Percentiles rank a stretch among this genome's conserved stretches.
Evolutionary conservation across 2,329 filamentous ascomycete genomes (phyloP).

Genomic region (Sporothrix pallida): DNA sequence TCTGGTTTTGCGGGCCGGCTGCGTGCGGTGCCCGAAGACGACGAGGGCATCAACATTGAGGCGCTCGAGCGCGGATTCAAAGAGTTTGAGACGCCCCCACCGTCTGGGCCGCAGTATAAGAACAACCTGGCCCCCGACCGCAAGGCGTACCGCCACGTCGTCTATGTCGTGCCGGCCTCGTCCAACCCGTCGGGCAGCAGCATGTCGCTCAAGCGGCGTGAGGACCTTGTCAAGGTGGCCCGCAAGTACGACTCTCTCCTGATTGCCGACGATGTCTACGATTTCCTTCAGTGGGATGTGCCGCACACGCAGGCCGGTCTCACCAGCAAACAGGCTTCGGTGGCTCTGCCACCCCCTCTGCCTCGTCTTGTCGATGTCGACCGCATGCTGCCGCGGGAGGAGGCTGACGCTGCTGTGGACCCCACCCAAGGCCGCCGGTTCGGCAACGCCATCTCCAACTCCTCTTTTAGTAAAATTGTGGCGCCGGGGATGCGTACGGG

Average conservation of each 20-base stretch:
- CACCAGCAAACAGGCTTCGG: conserved; percentile 35
- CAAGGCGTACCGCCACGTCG: conserved; percentile 84
- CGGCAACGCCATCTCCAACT: conserved; percentile 84
- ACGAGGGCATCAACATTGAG: conserved; percentile 74
- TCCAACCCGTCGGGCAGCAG: conserved; percentile 87
- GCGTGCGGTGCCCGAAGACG: conserved; percentile 75
- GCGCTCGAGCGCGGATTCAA: conserved; percentile 56
- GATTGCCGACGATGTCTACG: conserved; percentile 91
- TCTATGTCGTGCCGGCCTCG: conserved; percentile 89
- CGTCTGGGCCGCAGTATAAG: conserved; percentile 19
- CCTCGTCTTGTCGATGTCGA: conserved; percentile 84
- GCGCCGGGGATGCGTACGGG: conserved; percentile 83
- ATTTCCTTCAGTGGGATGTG: conserved; percentile 80
- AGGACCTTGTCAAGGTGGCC: conserved; percentile 75
- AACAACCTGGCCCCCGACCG: conserved; percentile 58
- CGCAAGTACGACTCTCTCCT: conserved; percentile 81
- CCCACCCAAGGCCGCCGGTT: conserved; percentile 54
- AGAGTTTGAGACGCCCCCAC: background rate
- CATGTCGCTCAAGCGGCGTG: conserved; percentile 72
- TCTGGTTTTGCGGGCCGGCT: conserved; percentile 72
- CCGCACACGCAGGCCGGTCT: background rate
- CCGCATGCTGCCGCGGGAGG: conserved; percentile 58
- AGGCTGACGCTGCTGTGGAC: conserved; percentile 52
- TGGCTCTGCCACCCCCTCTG: conserved; percentile 51
- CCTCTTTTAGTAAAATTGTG: conserved; percentile 86